Base-by-base conservation (phyloP, 1,284 basidiomycete genomes). In the Paramarasmius palmivorus region DNA sequence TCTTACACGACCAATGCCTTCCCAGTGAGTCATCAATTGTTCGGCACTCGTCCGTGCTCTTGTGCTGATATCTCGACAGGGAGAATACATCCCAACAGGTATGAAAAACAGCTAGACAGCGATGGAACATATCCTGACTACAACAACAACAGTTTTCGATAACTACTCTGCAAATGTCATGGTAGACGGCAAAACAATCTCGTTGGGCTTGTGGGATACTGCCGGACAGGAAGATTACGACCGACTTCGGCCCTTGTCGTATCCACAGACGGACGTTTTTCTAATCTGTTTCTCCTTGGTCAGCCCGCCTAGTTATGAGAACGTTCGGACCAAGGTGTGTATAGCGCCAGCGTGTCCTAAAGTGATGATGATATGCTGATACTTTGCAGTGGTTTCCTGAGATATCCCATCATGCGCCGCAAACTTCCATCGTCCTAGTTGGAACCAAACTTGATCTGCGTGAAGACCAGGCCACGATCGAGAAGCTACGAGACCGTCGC, bases 241-340 rank as follows among this genome's bases (percentile, higher is more conserved):
- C 74, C 92, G 97, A 54, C 89, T 99, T 65, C 90, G 97, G 63
- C 97, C 97, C 50, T 83, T 99, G 60, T 96, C 93, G 58, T 99
- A 99, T 76, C 97, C 97, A 7, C 97, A 99, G 74, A 99, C 97
- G 50, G 97, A 99, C 70, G 95, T 99, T 36, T 99, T 99, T 79
- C 81, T 99, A 69, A 95, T 99, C 71, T 99, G 97, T 73, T 99
- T 99, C 81, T 97, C 94, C 44, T 83, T 98, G 59, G 95, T 98
- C 67, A 95, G 92, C 64, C 97, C 97, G 29, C 93, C 97, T 22
- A 93, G 90, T 73, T 99, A 95, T 69, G 97, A 99, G 77, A 99
- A 99, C 81, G 94, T 99, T 57, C 86, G 91, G 74, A 97, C 94
- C 63, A 98, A 98, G 83, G 93, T 92, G 65, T 53, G 44, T 49